Conservation (phyloP, 2,329 filamentous ascomycete genomes). For the Annulohypoxylon truncatum region DNA sequence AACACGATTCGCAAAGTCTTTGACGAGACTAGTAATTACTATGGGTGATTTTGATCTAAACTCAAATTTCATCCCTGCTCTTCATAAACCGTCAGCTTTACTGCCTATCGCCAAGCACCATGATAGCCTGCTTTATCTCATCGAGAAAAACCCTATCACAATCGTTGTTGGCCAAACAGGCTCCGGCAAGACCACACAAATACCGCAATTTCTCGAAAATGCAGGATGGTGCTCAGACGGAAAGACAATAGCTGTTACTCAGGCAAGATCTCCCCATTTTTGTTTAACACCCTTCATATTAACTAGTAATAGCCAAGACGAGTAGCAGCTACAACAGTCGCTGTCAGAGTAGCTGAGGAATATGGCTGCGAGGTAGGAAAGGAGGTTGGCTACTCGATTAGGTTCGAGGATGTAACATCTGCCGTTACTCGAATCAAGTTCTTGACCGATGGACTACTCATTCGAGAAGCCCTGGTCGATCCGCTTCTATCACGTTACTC, state of each 20-base stretch:
- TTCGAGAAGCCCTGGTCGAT: constrained; percentile 93
- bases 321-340: constrained; percentile 91
- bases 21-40: constrained; percentile 5
- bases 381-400: constrained; percentile 92
- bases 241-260: constrained; percentile 87
- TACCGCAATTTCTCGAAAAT: constrained; percentile 89
- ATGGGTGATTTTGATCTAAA: constrained; percentile 70
- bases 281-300: constrained; percentile 1
- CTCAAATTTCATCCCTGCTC: constrained; percentile 76
- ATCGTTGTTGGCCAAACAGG: constrained; percentile 95
- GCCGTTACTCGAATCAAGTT: constrained; percentile 91
- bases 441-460: constrained; percentile 89
- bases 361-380: constrained; percentile 87
- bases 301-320: constrained; percentile 74
- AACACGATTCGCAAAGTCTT: constrained; percentile 13
- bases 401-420: constrained; percentile 91
- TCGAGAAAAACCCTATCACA: constrained; percentile 86
- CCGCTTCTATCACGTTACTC: constrained; percentile 91
- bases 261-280: constrained; percentile 69
- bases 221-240: constrained; percentile 90
- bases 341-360: constrained; percentile 89
- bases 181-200: constrained; percentile 94
- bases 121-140: constrained; percentile 82
- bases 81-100: constrained; percentile 86
- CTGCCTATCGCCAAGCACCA: constrained; percentile 89